Percentiles rank a stretch among this genome's conserved stretches.
Evolutionary conservation across 176 grass and related monocot species (phyloP).

Genomic region (Musa acuminata): DNA sequence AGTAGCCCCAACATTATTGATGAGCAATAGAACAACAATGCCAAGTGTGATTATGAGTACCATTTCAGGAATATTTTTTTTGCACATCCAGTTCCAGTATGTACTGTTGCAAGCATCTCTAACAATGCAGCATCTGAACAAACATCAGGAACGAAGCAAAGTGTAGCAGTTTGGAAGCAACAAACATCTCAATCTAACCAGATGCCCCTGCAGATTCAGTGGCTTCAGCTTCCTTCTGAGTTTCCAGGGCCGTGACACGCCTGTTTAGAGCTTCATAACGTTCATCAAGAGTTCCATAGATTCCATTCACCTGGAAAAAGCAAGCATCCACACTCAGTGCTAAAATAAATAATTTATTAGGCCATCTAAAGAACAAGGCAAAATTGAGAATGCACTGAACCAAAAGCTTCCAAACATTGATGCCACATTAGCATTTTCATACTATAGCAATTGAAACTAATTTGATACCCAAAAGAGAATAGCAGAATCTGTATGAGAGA

Average conservation of each 20-base stretch:
- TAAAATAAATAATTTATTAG: conserved; percentile 7
- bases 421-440: too few relatives aligned
- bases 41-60: neutral
- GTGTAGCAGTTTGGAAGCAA: neutral
- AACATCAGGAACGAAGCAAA: neutral
- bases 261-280: conserved; percentile 51
- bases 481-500: too few relatives aligned
- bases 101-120: neutral
- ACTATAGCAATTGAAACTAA: too few relatives aligned
- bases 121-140: neutral
- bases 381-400: neutral
- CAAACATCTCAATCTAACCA: conserved; percentile 19
- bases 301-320: conserved; percentile 39
- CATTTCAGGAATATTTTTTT: neutral
- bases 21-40: neutral
- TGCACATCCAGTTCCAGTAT: neutral
- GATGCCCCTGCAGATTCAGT: conserved; percentile 27
- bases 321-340: neutral
- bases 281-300: conserved; percentile 40
- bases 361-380: neutral
- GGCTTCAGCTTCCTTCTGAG: conserved; percentile 25
- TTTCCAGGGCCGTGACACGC: conserved; percentile 54
- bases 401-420: neutral
- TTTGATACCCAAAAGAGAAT: too few relatives aligned
- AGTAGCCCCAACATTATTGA: neutral